A percentile compares a stretch with the other conserved stretches of the same genome.
Evolutionary conservation across 2,329 filamentous ascomycete genomes (phyloP).

Genomic region (Lecanicillium sp.): DNA sequence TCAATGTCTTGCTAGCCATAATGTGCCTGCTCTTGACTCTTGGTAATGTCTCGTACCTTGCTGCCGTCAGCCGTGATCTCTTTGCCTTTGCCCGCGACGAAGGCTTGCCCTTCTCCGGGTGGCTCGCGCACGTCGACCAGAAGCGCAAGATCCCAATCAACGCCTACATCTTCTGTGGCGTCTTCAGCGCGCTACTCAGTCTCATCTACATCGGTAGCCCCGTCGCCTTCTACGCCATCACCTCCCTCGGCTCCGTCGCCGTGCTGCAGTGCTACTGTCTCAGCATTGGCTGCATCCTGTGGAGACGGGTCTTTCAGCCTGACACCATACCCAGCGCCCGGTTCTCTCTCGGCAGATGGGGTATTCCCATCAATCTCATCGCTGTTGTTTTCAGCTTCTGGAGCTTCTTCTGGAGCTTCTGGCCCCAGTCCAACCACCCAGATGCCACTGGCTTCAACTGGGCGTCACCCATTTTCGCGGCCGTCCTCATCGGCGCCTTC

Average conservation of each 20-base stretch:
- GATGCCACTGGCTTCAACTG: constrained; percentile 15
- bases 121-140: constrained; percentile 13
- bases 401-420: constrained; percentile 17
- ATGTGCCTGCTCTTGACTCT: constrained; percentile 8
- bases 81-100: constrained; percentile 12
- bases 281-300: constrained; percentile 17
- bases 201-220: constrained; percentile 17
- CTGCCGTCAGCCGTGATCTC: constrained; percentile 10
- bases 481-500: constrained; percentile 8
- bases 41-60: constrained; percentile 12
- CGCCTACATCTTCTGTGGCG: constrained; percentile 13
- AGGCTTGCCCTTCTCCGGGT: constrained; percentile 11
- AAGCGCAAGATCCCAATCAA: constrained; percentile 15
- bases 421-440: constrained; percentile 14
- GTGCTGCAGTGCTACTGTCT: constrained; percentile 16
- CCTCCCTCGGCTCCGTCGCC: constrained; percentile 15
- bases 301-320: constrained; percentile 12
- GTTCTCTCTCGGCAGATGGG: constrained; percentile 16
- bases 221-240: constrained; percentile 17
- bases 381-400: constrained; percentile 13
- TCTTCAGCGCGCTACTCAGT: constrained; percentile 12
- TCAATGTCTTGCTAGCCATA: constrained; percentile 6
- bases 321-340: constrained; percentile 13
- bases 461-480: constrained; percentile 12
- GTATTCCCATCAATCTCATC: constrained; percentile 12